phyloP scores from a whole-genome alignment of 176 grass and related monocot genomes.

The Zizania latifolia region DNA sequence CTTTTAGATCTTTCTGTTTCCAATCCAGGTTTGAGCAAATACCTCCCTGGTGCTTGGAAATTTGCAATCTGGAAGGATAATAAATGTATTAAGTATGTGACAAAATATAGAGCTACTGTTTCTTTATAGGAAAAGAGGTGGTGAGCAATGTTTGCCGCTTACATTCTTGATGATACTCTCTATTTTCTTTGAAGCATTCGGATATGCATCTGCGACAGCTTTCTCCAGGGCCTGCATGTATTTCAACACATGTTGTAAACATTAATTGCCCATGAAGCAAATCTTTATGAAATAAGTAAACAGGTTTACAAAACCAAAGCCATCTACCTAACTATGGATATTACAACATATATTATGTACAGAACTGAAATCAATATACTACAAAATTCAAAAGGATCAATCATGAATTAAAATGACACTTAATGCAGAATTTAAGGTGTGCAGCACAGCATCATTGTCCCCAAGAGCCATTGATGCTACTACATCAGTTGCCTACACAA shows the following conservation, averaged over 20 bases:
- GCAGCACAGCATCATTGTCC: too few species aligned
- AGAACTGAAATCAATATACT: not conserved
- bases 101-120: not conserved
- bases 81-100: slow-evolving; percentile 14
- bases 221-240: slow-evolving; percentile 82
- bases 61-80: slow-evolving; percentile 67
- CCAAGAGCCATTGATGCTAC: too few species aligned
- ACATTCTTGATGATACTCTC: slow-evolving; percentile 78
- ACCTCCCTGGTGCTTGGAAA: slow-evolving; percentile 72
- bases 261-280: slow-evolving; percentile 8
- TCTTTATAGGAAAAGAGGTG: not conserved
- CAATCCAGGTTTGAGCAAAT: slow-evolving; percentile 74
- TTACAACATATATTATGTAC: slow-evolving; percentile 2
- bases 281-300: not conserved
- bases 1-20: slow-evolving; percentile 57
- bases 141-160: slow-evolving; percentile 37
- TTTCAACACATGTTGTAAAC: slow-evolving; percentile 6
- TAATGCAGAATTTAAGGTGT: too few species aligned
- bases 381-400: not conserved
- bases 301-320: slow-evolving; percentile 7
- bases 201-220: slow-evolving; percentile 64
- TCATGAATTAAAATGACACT: slow-evolving; percentile 9
- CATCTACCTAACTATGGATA: slow-evolving; percentile 8
- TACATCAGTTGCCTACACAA: too few species aligned
- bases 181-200: slow-evolving; percentile 70